Base-by-base conservation (phyloP, 2,329 filamentous ascomycete genomes). In the Phaeosphaeriaceae sp. region DNA sequence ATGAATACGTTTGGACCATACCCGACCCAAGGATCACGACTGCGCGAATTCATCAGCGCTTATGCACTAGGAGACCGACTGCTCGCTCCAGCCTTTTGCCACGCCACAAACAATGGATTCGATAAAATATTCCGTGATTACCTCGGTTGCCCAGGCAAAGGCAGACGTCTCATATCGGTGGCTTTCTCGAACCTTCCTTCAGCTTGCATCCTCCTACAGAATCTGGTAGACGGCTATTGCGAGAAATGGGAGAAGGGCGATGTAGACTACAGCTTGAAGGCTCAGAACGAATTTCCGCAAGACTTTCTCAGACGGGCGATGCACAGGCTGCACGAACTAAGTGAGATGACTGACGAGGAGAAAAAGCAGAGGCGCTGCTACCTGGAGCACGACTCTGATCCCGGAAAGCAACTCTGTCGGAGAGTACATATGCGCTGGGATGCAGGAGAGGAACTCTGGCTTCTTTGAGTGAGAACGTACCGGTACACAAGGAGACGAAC, bases 41-140 rank as follows among this genome's bases (percentile, higher is more conserved):
- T 42, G 17, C n/a, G 2, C 40, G 15, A 42, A 20, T 15, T 20
- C 10, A 22, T 45, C 42, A 24, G 21, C 17, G 17, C 53, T 0
- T 60, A 60, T 24, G 53, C 49, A 7, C 54, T 62, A 22, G 59
- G 48, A n/a, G 60, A 65, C 15, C 50, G 60, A 1, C 57, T 65
- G 22, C 15, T 58, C 7, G 56, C 55, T 11, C 48, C 48, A 7
- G 24, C 20, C 13, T 57, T 61, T 15, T 51, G 58, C 1, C 40
- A 24, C 4, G 55, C 60, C 13, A 20, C 58, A 15, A 54, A 54
- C 24, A 54, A 56, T n/a, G 17, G 44, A 21, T 53, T 56, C 42
- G 15, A 7, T 21, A 10, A 45, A 10, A 45, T 13, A 22, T 17
- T 22, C 19, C 4, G 9, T 4, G 42, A 15, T 2, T 11, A 13